Base-by-base conservation (phyloP, 1,139 yeast genomes). In the Wickerhamomyces sp. region DNA sequence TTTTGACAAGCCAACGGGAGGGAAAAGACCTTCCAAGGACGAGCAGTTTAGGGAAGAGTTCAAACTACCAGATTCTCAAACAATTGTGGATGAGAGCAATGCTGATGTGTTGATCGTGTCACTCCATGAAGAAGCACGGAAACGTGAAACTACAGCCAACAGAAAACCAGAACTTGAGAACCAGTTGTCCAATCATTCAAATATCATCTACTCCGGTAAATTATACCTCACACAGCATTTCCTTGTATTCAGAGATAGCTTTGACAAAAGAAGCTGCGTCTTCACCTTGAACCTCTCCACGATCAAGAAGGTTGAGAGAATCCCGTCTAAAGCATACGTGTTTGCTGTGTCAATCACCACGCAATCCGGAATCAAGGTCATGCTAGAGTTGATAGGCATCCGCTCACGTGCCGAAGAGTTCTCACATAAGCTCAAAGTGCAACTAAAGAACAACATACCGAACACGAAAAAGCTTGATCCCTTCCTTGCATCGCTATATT, bases 221-320 rank as follows among this genome's bases (percentile, higher is more conserved):
- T 49, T 89, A 14, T 80, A 64, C 46, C 58, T 89, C 29, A 84
- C 95, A 1, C 77, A 76, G 37, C 85, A 83, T 44, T 91, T 78
- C 54, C 55, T 91, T 33, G 75, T 86, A 22, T 88, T 88, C 54
- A 68, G 75, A 38, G 87, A 86, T 50, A 72, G 75, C 5, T 77
- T 75, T 45, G 94, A 87, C 52, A 66, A 70, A 30, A 70, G 78
- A 39, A 74, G 78, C 38, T 84, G 93, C 52, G 70, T 77, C 9
- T 75, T 89, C 52, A 70, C 72, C 2, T 52, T 91, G 31, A 94
- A 93, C 44, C 62, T 91, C 31, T 77, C 91, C 8, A 75, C 95
- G 1, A 64, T 93, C 24, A 79, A 84, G 52, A 80, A 88, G 44
- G 94, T 91, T 18, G 96, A 91, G 56, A 68, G 97, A 36, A 68